Conservation (phyloP, 495 filamentous ascomycete genomes). For the Penicillium cosmopolitanum region DNA sequence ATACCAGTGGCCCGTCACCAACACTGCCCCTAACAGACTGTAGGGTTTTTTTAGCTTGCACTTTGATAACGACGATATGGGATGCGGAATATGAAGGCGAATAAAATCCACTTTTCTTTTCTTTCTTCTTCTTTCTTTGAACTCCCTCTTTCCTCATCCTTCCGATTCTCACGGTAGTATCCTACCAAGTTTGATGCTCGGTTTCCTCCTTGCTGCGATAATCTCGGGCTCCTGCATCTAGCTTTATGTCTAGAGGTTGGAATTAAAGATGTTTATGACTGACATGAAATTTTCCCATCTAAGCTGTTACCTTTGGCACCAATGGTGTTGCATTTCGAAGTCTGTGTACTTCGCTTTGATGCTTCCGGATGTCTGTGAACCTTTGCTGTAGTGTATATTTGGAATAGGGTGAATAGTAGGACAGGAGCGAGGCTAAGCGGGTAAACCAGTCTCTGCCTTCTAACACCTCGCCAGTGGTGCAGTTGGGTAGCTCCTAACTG, state of each 20-base stretch:
- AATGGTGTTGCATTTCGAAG: no score
- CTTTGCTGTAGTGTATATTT: no score
- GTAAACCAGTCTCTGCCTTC: no score
- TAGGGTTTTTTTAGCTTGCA: slow-evolving; percentile 33
- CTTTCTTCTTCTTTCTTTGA: slow-evolving; percentile 20
- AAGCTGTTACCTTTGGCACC: no score
- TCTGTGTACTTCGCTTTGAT: no score
- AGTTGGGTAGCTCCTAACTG: no score
- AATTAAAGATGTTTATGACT: neutral
- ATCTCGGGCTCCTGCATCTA: neutral
- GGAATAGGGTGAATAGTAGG: no score
- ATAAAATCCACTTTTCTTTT: slow-evolving; percentile 32
- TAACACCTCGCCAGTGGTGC: no score
- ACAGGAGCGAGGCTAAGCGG: no score
- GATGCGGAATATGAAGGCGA: slow-evolving; percentile 28
- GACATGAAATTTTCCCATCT: neutral
- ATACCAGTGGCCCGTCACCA: slow-evolving; percentile 86
- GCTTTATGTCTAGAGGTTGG: neutral
- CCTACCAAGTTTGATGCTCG: neutral
- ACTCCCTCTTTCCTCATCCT: neutral
- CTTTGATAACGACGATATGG: slow-evolving; percentile 33
- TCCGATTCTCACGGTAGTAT: neutral
- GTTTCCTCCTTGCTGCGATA: neutral
- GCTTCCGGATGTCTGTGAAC: no score
- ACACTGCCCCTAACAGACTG: slow-evolving; percentile 72